Percentiles rank a stretch among this genome's conserved stretches.
Evolutionary conservation across 495 filamentous ascomycete species (phyloP).

Genomic region (Mytilinidion resinicola): DNA sequence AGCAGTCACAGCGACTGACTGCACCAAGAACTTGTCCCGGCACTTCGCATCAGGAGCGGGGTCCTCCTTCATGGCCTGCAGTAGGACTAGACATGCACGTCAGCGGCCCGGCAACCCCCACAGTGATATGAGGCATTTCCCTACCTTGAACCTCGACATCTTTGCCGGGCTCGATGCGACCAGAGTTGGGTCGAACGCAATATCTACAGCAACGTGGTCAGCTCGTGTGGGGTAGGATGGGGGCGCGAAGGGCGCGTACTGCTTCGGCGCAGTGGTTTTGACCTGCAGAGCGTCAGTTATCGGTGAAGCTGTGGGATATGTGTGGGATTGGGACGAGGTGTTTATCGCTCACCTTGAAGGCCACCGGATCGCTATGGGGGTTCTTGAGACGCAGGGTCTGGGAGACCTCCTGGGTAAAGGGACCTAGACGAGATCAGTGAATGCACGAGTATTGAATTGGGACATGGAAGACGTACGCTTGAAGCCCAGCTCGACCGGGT

Average conservation of each 20-base stretch:
- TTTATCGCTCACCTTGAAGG: constrained; percentile 74
- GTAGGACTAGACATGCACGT: constrained; percentile 56
- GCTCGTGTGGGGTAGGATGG: constrained; percentile 7
- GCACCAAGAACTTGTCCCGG: constrained; percentile 96
- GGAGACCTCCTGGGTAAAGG: constrained; percentile 85
- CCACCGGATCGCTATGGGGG: constrained; percentile 68
- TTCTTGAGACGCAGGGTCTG: constrained; percentile 78
- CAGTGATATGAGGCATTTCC: constrained; percentile 27
- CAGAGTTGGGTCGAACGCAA: constrained; percentile 95
- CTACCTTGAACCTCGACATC: constrained; percentile 88
- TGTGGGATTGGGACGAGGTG: background rate
- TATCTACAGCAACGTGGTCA: constrained; percentile 54
- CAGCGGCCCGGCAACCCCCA: constrained; percentile 24
- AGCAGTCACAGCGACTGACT: constrained; percentile 77
- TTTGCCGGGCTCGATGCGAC: constrained; percentile 81
- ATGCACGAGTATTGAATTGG: background rate
- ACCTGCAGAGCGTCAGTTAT: constrained; percentile 52
- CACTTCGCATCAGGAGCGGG: constrained; percentile 79
- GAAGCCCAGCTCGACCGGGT: constrained; percentile 87
- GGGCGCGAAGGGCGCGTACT: constrained; percentile 54
- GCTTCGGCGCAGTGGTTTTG: constrained; percentile 98
- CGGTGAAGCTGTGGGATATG: background rate
- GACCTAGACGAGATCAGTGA: constrained; percentile 52
- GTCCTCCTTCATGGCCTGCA: constrained; percentile 97
- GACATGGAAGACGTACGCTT: constrained; percentile 56